phyloP scores from a whole-genome alignment of 495 filamentous ascomycete genomes.

The Penicillium paradoxum region DNA sequence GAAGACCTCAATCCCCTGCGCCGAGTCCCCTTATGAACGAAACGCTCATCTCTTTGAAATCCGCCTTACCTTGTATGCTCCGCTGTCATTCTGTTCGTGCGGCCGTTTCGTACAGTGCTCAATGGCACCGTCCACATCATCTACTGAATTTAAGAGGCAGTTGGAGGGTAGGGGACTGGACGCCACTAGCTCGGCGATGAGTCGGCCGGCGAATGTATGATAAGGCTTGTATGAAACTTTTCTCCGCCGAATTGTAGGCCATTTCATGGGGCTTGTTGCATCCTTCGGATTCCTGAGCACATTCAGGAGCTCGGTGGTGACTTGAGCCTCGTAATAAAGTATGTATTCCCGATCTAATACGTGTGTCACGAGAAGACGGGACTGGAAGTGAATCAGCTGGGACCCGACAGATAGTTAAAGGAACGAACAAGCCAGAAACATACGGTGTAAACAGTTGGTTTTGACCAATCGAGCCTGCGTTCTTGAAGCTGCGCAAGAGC shows the following conservation, averaged over 20 bases:
- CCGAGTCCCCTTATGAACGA: background rate
- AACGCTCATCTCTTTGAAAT: background rate
- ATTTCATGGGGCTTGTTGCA: conserved; percentile 1
- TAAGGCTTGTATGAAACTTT: conserved; percentile 16
- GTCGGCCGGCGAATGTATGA: conserved; percentile 7
- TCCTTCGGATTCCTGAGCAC: conserved; percentile 6
- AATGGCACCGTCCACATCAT: background rate
- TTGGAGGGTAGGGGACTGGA: background rate
- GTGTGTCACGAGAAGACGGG: conserved; percentile 19
- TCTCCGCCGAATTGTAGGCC: conserved; percentile 9
- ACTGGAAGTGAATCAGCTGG: conserved; percentile 6
- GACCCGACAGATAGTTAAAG: background rate
- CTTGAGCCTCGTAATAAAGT: conserved; percentile 12
- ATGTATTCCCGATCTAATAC: conserved; percentile 10
- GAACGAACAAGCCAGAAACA: background rate
- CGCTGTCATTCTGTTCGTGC: background rate
- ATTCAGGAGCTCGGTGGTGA: conserved; percentile 10
- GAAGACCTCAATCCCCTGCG: background rate
- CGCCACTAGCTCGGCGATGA: conserved; percentile 1
- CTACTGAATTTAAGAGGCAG: background rate
- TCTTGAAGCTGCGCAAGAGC: conserved; percentile 21
- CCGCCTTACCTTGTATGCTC: background rate
- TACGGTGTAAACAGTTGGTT: conserved; percentile 13
- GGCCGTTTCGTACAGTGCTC: background rate
- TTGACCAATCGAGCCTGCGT: background rate